These are phyloP conservation scores for Xylariales sp. DNA, from an alignment of 2,329 filamentous ascomycete species.

Conservation along the genomic window DNA sequence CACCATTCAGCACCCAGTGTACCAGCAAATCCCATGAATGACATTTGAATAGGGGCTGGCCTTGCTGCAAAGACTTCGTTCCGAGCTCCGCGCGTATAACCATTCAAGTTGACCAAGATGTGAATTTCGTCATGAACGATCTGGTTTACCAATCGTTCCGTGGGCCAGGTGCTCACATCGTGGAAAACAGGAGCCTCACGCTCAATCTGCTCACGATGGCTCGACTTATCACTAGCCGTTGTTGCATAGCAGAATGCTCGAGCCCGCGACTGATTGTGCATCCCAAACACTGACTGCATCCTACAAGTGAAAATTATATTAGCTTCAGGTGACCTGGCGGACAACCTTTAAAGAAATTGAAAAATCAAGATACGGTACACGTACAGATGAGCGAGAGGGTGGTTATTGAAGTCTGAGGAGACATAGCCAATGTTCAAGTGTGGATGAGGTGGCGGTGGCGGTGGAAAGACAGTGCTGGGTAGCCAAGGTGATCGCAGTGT, in stretches of 20 bases:
- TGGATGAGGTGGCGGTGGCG: conserved; percentile 75
- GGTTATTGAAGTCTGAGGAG: conserved; percentile 98
- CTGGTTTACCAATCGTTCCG: conserved; percentile 79
- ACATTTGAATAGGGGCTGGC: conserved; percentile 96
- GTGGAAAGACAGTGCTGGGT: conserved; percentile 73
- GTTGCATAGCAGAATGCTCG: conserved; percentile 95
- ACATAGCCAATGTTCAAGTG: conserved; percentile 92
- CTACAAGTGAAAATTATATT: no score
- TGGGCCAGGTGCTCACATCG: conserved; percentile 82
- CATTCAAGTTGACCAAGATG: conserved; percentile 95
- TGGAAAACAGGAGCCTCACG: conserved; percentile 85
- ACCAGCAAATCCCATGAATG: conserved; percentile 98
- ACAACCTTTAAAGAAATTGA: no score
- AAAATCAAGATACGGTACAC: no score
- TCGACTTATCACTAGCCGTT: conserved; percentile 81
- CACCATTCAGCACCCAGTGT: conserved; percentile 97
- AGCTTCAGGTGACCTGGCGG: no score
- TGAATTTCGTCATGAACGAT: conserved; percentile 87
- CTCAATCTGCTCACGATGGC: conserved; percentile 90
- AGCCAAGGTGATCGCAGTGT: conserved; percentile 87
- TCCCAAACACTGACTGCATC: conserved; percentile 97
- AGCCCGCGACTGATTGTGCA: conserved; percentile 70
- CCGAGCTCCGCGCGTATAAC: conserved; percentile 91
- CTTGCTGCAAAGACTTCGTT: conserved; percentile 97
- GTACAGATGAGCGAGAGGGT: conserved; percentile 85